phyloP scores from a whole-genome alignment of 1,139 yeast genomes.

The Kodamaea fungicola region DNA sequence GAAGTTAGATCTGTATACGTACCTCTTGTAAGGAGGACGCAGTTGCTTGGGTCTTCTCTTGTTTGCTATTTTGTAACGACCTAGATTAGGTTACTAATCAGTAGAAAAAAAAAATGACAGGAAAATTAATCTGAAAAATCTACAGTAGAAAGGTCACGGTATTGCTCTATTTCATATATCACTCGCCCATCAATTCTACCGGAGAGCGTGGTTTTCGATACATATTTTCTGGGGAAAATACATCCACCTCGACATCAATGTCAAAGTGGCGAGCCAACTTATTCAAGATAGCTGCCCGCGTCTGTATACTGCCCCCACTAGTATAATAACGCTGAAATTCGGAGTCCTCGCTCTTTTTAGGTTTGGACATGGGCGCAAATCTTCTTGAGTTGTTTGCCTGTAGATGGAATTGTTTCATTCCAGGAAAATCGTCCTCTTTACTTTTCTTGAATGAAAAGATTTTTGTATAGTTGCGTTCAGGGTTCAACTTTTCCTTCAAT shows the following conservation, averaged over 20 bases:
- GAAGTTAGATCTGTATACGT: constrained; percentile 61
- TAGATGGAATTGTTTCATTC: constrained; percentile 11
- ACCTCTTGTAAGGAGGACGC: constrained; percentile 72
- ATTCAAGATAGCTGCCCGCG: constrained; percentile 12
- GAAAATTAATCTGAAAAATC: too few relatives aligned
- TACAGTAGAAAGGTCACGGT: too few relatives aligned
- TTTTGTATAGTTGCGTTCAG: constrained; percentile 3
- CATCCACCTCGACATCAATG: constrained; percentile 6
- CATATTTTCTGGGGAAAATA: constrained; percentile 1
- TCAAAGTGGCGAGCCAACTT: constrained; percentile 15
- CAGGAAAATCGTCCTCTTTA: constrained; percentile 4
- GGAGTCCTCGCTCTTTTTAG: neutral
- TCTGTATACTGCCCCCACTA: constrained; percentile 8
- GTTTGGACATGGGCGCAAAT: neutral
- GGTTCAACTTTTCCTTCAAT: constrained; percentile 4
- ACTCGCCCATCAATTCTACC: neutral
- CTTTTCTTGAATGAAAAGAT: constrained; percentile 3
- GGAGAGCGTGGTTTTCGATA: constrained; percentile 2
- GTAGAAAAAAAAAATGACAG: too few relatives aligned
- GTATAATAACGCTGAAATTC: constrained; percentile 6
- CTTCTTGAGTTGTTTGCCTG: constrained; percentile 1
- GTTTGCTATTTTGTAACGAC: constrained; percentile 59
- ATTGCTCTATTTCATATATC: neutral
- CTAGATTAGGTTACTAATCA: too few relatives aligned
- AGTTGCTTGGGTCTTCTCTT: constrained; percentile 81